Percentiles rank a stretch among this genome's conserved stretches.
Conservation (phyloP, 164 flowering plant genomes). For the Annona squamosa region DNA sequence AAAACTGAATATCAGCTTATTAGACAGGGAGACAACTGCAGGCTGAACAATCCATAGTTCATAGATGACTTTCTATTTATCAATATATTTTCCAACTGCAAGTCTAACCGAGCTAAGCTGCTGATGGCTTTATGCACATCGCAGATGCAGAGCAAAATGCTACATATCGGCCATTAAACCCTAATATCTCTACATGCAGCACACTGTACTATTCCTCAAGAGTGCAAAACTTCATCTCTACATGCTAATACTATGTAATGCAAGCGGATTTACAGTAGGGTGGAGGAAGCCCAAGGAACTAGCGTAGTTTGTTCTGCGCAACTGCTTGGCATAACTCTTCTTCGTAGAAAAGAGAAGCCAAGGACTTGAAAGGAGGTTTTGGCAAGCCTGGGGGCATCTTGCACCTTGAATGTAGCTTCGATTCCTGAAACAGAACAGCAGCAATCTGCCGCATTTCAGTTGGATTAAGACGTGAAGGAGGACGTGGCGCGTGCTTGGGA, state of each 20-base stretch:
- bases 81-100: neutral
- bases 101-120: neutral
- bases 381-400: constrained; percentile 53
- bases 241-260: neutral
- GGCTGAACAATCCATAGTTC: neutral
- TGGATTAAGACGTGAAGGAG: constrained; percentile 56
- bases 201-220: neutral
- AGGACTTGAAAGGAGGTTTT: constrained; percentile 53
- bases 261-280: neutral
- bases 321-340: constrained; percentile 95
- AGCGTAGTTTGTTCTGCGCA: constrained; percentile 85
- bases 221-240: constrained; percentile 34
- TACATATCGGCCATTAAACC: neutral
- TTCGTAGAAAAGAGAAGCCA: constrained; percentile 84
- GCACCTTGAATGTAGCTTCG: constrained; percentile 49
- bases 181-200: neutral
- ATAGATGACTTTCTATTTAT: neutral
- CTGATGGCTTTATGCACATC: neutral
- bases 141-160: neutral
- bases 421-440: constrained; percentile 76
- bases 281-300: constrained; percentile 1
- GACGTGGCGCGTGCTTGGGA: constrained; percentile 71
- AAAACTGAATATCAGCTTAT: neutral
- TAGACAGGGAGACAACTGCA: neutral
- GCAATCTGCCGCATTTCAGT: constrained; percentile 65